Evolutionary conservation across 1,284 basidiomycete genomes (phyloP).

Genomic region (Somion occarium): DNA sequence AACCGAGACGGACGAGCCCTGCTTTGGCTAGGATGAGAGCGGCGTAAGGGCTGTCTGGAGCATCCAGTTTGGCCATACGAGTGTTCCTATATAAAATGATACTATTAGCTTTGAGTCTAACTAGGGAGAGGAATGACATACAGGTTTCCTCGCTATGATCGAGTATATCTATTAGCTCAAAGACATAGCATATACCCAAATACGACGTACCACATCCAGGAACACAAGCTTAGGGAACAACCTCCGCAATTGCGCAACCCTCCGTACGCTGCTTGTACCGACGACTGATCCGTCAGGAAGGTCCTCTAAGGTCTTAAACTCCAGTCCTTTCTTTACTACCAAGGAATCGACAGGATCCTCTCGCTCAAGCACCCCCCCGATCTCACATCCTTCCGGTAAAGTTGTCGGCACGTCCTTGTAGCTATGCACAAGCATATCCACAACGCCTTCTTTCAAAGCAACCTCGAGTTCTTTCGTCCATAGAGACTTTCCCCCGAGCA

Average conservation of each 20-base stretch:
- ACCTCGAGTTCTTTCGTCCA: constrained; percentile 97
- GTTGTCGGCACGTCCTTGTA: constrained; percentile 94
- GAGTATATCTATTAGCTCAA: constrained; percentile 9
- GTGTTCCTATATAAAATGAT: constrained; percentile 59
- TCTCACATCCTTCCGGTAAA: constrained; percentile 79
- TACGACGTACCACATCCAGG: constrained; percentile 77
- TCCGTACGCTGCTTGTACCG: constrained; percentile 90
- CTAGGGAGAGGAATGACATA: constrained; percentile 33
- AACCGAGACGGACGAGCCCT: constrained; percentile 82
- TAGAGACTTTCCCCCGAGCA: constrained; percentile 81
- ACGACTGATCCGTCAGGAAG: constrained; percentile 87
- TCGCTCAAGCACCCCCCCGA: constrained; percentile 83
- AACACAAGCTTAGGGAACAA: constrained; percentile 80
- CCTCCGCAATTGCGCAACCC: constrained; percentile 88
- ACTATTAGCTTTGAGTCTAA: constrained; percentile 3
- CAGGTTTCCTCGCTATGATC: constrained; percentile 72
- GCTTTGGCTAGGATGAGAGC: constrained; percentile 94
- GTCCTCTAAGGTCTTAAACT: constrained; percentile 77
- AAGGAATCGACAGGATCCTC: constrained; percentile 91
- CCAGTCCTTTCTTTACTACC: constrained; percentile 77
- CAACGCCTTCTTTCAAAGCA: constrained; percentile 62
- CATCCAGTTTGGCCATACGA: constrained; percentile 89
- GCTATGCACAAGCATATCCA: constrained; percentile 93
- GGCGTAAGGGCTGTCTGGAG: constrained; percentile 75
- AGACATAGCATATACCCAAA: constrained; percentile 6